Evolutionary conservation across 2,329 filamentous ascomycete species (phyloP), one percentile per base, ranked within the genome.

Genomic region (Colletotrichum tabaci): DNA sequence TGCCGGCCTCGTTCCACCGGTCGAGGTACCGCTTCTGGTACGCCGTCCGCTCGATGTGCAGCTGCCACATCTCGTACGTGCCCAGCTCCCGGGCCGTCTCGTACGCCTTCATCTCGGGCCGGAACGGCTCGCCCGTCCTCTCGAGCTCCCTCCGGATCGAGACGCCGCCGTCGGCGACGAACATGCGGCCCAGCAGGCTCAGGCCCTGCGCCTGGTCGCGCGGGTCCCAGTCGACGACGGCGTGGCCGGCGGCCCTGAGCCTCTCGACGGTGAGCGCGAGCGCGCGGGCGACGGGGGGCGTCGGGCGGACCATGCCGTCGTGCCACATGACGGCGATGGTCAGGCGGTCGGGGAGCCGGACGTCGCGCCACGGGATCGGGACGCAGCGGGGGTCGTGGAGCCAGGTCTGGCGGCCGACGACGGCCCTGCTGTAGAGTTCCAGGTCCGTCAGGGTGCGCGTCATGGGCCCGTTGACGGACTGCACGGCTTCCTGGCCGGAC

Each of bases 401-500:
- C 90, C 90, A 92, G 0, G 90, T 90, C 72, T 86, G 76, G 2
- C 83, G 77, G 65, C 81, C 82, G 4, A 91, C 80, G 9, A 92
- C 80, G 0, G 83, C 80, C 67, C 84, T 84, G 77, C 86, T 85
- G 78, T 90, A 92, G 3, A 88, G 71, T 49, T 84, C 83, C 1
- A 92, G 82, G 71, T 91, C 90, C 7, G 82, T 82, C 0, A 92
- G 79, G 0, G 85, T 87, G 38, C 84, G 83, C 1, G 87, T 86
- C 83, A 93, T 84, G 0, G 91, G 91, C 0, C 91, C 91, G 74
- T 92, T 91, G 44, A 92, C 89, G 23, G 88, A 90, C 63, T 84
- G 83, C 0, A 93, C 88, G 2, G 89, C 88, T 77, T 93, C 91
- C 76, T 93, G 90, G 2, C 91, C 91, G 1, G 88, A 86, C 79